phyloP scores from a whole-genome alignment of 192 early-diverging fungal genomes.

The Pilaira anomala region DNA sequence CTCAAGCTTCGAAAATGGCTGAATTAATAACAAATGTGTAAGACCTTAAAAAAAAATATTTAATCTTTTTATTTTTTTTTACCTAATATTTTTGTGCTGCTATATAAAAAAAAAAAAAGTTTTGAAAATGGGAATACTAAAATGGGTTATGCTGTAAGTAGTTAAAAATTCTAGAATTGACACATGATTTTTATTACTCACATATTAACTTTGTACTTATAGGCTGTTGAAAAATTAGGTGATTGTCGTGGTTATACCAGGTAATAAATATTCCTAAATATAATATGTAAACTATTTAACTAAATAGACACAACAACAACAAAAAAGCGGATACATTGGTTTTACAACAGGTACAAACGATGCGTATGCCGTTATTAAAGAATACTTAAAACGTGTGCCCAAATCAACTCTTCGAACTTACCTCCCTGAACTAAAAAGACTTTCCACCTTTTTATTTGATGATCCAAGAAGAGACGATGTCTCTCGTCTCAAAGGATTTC shows the following conservation, averaged over 20 bases:
- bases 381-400: slow-evolving; percentile 19
- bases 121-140: slow-evolving; percentile 41
- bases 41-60: not conserved
- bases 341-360: slow-evolving; percentile 41
- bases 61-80: not conserved
- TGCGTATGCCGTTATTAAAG: slow-evolving; percentile 31
- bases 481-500: slow-evolving; percentile 11
- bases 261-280: not conserved
- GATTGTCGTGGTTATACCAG: slow-evolving; percentile 37
- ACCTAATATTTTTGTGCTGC: not conserved
- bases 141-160: slow-evolving; percentile 35
- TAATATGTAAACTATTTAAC: too few relatives aligned
- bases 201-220: not conserved
- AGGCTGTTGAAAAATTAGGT: slow-evolving; percentile 33
- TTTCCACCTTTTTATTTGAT: slow-evolving; percentile 23
- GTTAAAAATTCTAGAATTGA: not conserved
- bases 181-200: not conserved
- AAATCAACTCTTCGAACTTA: slow-evolving; percentile 19
- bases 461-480: slow-evolving; percentile 20
- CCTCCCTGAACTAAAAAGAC: slow-evolving; percentile 17
- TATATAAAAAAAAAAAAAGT: too few relatives aligned
- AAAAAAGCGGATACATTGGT: slow-evolving; percentile 33
- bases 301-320: not conserved
- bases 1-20: slow-evolving; percentile 30
- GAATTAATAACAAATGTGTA: slow-evolving; percentile 41